Percentiles rank a stretch among this genome's conserved stretches.
Conservation (phyloP, 176 grass and related monocot species). For the Bromus sterilis region DNA sequence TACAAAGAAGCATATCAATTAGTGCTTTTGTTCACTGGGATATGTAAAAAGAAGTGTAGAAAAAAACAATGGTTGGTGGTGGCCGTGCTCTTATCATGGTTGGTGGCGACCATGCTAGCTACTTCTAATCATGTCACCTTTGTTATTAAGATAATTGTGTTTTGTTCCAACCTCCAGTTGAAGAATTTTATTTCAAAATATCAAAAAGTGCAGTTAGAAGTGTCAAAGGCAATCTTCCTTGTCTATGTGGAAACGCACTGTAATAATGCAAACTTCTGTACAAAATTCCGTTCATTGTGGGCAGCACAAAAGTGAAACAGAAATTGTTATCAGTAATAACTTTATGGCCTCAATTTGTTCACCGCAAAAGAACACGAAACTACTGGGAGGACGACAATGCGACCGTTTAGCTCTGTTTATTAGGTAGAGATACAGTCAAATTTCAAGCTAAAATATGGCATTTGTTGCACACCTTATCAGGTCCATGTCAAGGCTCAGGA, state of each 20-base stretch:
- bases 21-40: neutral
- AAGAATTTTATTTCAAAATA: too few species aligned
- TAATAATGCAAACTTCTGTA: neutral
- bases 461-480: neutral
- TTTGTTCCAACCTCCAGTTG: too few species aligned
- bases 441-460: too few species aligned
- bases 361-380: neutral
- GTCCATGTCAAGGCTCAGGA: neutral
- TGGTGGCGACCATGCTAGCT: neutral
- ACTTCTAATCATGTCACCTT: neutral
- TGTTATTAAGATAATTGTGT: neutral
- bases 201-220: neutral
- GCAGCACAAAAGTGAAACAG: neutral
- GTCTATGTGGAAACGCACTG: neutral
- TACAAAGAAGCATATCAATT: neutral
- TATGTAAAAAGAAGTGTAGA: neutral
- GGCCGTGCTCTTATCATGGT: neutral
- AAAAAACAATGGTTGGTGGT: too few species aligned
- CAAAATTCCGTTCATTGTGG: neutral
- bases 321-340: neutral
- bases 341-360: neutral
- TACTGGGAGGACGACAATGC: neutral
- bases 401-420: too few species aligned
- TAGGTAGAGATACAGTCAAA: too few species aligned
- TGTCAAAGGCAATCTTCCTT: too few species aligned